Percentiles rank a stretch among this genome's conserved stretches.
Evolutionary conservation across 2,329 filamentous ascomycete genomes (phyloP).

Genomic region (Botryotinia narcissicola): DNA sequence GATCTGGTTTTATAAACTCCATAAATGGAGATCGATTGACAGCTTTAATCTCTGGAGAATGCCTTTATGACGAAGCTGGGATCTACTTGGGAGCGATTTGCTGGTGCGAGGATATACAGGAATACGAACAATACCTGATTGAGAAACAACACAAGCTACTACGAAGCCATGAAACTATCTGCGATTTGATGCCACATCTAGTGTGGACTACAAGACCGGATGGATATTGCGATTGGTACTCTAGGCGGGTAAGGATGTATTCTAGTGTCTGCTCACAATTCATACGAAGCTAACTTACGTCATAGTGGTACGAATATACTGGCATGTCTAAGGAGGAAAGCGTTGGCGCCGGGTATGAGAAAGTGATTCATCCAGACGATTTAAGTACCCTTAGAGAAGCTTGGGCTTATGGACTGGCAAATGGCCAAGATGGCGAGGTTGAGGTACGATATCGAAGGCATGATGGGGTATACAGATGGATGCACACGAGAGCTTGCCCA

Average conservation of each 20-base stretch:
- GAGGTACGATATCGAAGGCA: conserved; percentile 30
- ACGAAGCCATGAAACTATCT: conserved; percentile 30
- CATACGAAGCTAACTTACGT: neutral
- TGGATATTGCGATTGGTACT: conserved; percentile 30
- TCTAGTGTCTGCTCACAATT: neutral
- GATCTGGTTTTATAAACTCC: conserved; percentile 27
- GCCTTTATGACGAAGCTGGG: conserved; percentile 32
- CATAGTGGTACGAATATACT: conserved; percentile 33
- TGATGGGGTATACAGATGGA: conserved; percentile 33
- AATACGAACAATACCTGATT: conserved; percentile 25
- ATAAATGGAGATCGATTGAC: conserved; percentile 24
- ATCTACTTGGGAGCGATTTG: conserved; percentile 31
- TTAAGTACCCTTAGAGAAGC: conserved; percentile 18
- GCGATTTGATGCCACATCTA: conserved; percentile 31
- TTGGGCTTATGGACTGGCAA: conserved; percentile 20
- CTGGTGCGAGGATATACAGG: conserved; percentile 30
- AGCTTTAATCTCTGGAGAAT: conserved; percentile 27
- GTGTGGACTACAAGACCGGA: conserved; percentile 29
- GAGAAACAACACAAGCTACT: conserved; percentile 23
- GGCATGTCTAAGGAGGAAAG: conserved; percentile 27
- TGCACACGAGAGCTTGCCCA: conserved; percentile 30
- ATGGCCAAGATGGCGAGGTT: conserved; percentile 22
- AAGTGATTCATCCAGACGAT: conserved; percentile 28
- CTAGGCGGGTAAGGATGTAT: conserved; percentile 24
- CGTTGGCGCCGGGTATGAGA: conserved; percentile 21